Conservation (phyloP, 208 protist species). For the Leishmania turanica region DNA sequence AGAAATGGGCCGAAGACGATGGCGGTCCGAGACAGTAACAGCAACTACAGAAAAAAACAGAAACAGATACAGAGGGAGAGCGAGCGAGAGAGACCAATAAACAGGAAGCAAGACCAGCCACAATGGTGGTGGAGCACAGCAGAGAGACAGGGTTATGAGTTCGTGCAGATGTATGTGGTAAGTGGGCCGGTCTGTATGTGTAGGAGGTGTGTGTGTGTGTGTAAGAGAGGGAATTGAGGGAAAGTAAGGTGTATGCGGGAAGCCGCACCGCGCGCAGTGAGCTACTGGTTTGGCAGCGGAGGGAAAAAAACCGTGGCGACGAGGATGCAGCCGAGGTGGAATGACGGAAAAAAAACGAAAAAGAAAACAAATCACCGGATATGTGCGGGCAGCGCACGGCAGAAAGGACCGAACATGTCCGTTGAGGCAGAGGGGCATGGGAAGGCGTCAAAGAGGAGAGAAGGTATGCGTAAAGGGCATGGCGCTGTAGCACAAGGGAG, state of each 20-base stretch:
- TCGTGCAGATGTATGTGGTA: background rate
- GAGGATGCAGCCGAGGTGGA: background rate
- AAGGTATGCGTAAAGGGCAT: background rate
- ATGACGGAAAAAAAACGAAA: conserved; percentile 1
- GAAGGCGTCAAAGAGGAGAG: background rate
- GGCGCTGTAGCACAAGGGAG: background rate
- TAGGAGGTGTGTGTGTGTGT: too few relatives aligned
- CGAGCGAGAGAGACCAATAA: background rate
- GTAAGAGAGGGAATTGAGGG: too few relatives aligned
- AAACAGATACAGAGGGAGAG: background rate
- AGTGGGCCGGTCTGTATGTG: background rate
- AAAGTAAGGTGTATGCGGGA: background rate
- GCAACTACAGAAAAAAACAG: background rate
- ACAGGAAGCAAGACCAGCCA: background rate
- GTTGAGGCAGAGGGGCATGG: background rate
- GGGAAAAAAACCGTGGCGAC: background rate
- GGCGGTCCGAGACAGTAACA: background rate
- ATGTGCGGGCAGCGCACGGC: too few relatives aligned
- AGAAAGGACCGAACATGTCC: background rate
- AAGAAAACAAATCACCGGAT: background rate
- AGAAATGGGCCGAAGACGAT: background rate
- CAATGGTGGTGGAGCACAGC: conserved; percentile 1
- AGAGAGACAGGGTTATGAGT: conserved; percentile 2
- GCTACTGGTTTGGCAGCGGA: background rate
- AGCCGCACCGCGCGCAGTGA: background rate